phyloP scores from a whole-genome alignment of 306 rosid species.

The Lupinus albus region DNA sequence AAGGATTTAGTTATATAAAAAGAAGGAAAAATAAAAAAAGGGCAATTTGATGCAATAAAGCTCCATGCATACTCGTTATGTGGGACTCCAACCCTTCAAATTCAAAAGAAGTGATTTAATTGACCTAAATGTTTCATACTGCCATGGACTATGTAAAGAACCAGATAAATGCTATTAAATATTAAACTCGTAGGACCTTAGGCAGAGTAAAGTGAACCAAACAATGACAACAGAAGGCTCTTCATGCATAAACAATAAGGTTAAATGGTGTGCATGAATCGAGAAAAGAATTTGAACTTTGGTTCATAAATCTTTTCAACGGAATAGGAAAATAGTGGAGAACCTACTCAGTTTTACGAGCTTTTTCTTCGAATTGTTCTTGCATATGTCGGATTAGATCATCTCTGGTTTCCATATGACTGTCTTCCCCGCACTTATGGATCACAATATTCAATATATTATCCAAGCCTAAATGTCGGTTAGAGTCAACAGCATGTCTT shows the following conservation, averaged over 20 bases:
- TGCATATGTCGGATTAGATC: slow-evolving; percentile 96
- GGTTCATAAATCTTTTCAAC: slow-evolving; percentile 1
- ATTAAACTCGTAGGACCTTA: slow-evolving; percentile 24
- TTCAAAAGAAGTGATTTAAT: slow-evolving; percentile 16
- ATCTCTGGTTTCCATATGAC: slow-evolving; percentile 86
- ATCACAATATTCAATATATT: slow-evolving; percentile 91
- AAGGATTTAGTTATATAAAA: neutral
- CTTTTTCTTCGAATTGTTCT: slow-evolving; percentile 96
- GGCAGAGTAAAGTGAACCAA: slow-evolving; percentile 22
- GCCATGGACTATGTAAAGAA: slow-evolving; percentile 20
- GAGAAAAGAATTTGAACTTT: slow-evolving; percentile 14
- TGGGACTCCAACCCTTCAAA: slow-evolving; percentile 16
- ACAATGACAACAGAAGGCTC: slow-evolving; percentile 19
- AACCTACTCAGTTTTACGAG: slow-evolving; percentile 96
- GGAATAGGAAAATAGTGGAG: slow-evolving; percentile 31
- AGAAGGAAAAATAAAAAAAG: neutral
- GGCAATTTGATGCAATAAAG: neutral
- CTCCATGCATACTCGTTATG: neutral
- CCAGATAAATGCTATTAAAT: slow-evolving; percentile 22
- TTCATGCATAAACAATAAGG: slow-evolving; percentile 23
- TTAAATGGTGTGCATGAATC: slow-evolving; percentile 24
- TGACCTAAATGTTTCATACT: slow-evolving; percentile 25
- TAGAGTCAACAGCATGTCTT: slow-evolving; percentile 79
- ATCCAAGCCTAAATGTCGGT: slow-evolving; percentile 87
- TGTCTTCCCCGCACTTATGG: slow-evolving; percentile 85